phyloP scores from a whole-genome alignment of 352 stramenopile species.

The Phytophthora fragariae region DNA sequence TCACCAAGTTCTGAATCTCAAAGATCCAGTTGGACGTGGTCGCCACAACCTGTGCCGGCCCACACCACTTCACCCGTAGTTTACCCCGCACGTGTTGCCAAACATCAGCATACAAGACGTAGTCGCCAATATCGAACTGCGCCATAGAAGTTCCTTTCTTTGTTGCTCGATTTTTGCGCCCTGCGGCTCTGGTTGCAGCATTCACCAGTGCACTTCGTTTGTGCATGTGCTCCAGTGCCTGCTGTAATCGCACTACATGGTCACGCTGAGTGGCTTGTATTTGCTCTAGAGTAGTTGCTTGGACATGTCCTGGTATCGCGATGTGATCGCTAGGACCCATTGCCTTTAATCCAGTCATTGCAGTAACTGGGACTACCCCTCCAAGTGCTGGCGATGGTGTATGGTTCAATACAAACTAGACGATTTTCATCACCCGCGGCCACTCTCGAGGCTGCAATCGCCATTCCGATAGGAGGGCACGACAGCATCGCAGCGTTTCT shows the following conservation, averaged over 20 bases:
- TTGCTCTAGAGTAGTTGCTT: not conserved
- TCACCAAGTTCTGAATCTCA: conserved; percentile 19
- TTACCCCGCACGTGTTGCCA: conserved; percentile 22
- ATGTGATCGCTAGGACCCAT: not conserved
- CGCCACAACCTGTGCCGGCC: conserved; percentile 10
- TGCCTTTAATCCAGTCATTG: not conserved
- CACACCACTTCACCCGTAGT: conserved; percentile 27
- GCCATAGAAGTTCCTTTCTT: conserved; percentile 22
- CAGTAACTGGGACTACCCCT: not conserved
- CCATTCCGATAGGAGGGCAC: not conserved
- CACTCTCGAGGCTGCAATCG: not conserved
- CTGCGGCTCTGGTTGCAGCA: not conserved
- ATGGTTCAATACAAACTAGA: not conserved
- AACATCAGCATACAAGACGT: conserved; percentile 29
- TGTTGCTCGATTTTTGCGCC: not conserved
- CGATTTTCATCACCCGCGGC: not conserved
- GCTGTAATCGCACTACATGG: not conserved
- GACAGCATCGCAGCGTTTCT: not conserved
- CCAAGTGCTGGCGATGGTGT: not conserved
- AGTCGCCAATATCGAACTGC: conserved; percentile 30
- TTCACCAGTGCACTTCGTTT: not conserved
- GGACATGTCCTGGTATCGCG: not conserved
- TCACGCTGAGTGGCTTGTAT: not conserved
- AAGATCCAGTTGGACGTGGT: conserved; percentile 32
- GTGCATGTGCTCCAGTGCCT: not conserved